Conservation (phyloP, 352 stramenopile species). For the Aphanomyces invadans region DNA sequence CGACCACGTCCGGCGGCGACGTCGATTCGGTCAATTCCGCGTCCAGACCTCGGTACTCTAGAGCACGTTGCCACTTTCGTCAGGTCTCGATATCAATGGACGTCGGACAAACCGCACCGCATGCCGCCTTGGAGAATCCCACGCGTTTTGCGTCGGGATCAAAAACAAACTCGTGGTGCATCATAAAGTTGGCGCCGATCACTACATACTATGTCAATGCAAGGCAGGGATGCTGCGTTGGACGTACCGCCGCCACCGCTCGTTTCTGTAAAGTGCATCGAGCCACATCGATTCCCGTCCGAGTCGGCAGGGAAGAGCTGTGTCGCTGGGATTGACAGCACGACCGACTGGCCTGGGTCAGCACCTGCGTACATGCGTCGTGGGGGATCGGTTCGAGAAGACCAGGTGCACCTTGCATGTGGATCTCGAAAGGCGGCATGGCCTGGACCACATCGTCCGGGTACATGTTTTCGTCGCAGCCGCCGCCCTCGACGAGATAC, state of each 20-base stretch:
- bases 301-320: slow-evolving; percentile 56
- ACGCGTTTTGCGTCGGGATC: slow-evolving; percentile 64
- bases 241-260: slow-evolving; percentile 51
- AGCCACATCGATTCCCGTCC: slow-evolving; percentile 47
- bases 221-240: no score
- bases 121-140: slow-evolving; percentile 69
- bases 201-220: no score
- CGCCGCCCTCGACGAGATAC: slow-evolving; percentile 28
- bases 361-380: neutral
- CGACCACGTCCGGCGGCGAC: neutral
- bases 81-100: neutral
- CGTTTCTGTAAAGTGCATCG: slow-evolving; percentile 74
- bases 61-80: neutral
- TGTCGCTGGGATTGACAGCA: slow-evolving; percentile 47
- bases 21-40: neutral
- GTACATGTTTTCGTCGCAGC: neutral
- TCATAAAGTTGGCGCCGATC: slow-evolving; percentile 69
- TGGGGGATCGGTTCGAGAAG: no score
- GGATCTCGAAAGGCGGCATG: slow-evolving; percentile 12
- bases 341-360: slow-evolving; percentile 36
- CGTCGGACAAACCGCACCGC: slow-evolving; percentile 36
- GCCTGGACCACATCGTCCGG: neutral
- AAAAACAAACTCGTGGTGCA: slow-evolving; percentile 80
- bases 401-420: neutral
- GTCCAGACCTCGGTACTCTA: slow-evolving; percentile 22